Conservation (phyloP, 176 grass and related monocot species). For the Oropetium thomaeum region DNA sequence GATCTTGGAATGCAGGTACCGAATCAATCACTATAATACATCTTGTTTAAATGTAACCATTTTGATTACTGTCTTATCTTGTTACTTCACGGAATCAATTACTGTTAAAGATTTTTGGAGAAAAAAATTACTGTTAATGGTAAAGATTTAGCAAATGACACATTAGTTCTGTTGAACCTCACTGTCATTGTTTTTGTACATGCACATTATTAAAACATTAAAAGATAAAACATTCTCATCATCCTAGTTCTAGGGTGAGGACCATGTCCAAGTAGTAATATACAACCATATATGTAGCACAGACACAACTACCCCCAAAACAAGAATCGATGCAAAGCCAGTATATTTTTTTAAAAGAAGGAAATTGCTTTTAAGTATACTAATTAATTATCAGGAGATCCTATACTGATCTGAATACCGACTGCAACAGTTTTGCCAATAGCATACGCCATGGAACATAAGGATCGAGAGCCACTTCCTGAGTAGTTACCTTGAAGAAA, state of each 20-base stretch:
- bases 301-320: background rate
- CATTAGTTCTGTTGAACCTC: background rate
- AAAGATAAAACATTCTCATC: background rate
- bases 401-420: background rate
- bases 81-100: no score
- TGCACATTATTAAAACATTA: background rate
- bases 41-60: background rate
- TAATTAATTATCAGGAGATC: background rate
- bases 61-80: conserved; percentile 2
- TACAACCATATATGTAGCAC: no score
- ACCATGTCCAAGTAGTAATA: background rate
- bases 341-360: background rate
- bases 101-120: no score
- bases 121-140: no score
- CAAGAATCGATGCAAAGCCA: background rate
- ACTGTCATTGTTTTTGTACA: background rate
- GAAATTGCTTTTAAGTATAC: background rate
- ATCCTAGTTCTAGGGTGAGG: background rate
- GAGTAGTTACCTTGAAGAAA: background rate
- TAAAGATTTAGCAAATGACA: background rate
- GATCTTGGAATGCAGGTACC: conserved; percentile 97
- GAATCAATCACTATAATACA: background rate
- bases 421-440: background rate
- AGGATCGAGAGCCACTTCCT: background rate
- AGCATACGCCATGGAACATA: background rate